phyloP scores from a whole-genome alignment of 2,329 filamentous ascomycete genomes.

The Fusarium sp. region DNA sequence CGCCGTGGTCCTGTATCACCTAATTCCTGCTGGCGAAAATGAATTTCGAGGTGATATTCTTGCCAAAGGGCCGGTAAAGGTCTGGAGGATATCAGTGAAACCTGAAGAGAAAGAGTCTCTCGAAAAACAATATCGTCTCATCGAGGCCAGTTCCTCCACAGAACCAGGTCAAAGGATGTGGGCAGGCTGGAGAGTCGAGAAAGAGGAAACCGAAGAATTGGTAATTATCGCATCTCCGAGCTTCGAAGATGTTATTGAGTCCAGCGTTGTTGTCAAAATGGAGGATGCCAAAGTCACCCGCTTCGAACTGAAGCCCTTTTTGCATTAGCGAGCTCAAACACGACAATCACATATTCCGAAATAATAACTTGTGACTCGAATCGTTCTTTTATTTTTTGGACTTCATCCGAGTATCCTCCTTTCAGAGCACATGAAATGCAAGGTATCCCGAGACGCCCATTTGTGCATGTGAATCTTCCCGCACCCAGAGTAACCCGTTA shows the following conservation, averaged over 20 bases:
- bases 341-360: slow-evolving; percentile 22
- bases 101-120: slow-evolving; percentile 51
- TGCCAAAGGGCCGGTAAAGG: slow-evolving; percentile 49
- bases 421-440: slow-evolving; percentile 62
- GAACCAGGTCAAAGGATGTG: slow-evolving; percentile 52
- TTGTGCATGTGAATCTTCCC: slow-evolving; percentile 57
- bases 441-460: slow-evolving; percentile 69
- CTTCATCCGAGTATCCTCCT: slow-evolving; percentile 55
- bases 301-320: slow-evolving; percentile 45
- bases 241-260: slow-evolving; percentile 52
- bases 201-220: slow-evolving; percentile 53
- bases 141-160: slow-evolving; percentile 51
- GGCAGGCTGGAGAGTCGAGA: slow-evolving; percentile 60
- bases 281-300: slow-evolving; percentile 39
- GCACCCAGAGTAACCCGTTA: slow-evolving; percentile 47
- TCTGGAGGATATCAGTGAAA: slow-evolving; percentile 53
- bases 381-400: slow-evolving; percentile 52
- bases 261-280: slow-evolving; percentile 41
- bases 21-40: slow-evolving; percentile 51
- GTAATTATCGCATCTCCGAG: slow-evolving; percentile 57
- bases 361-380: slow-evolving; percentile 49
- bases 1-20: slow-evolving; percentile 57
- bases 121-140: slow-evolving; percentile 50
- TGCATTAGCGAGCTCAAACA: slow-evolving; percentile 33
- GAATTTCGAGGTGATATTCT: slow-evolving; percentile 47